Evolutionary conservation across 345 rosid genomes (phyloP), one percentile per base, ranked within the genome.

Genomic region (Eucalyptus sideroxylon): DNA sequence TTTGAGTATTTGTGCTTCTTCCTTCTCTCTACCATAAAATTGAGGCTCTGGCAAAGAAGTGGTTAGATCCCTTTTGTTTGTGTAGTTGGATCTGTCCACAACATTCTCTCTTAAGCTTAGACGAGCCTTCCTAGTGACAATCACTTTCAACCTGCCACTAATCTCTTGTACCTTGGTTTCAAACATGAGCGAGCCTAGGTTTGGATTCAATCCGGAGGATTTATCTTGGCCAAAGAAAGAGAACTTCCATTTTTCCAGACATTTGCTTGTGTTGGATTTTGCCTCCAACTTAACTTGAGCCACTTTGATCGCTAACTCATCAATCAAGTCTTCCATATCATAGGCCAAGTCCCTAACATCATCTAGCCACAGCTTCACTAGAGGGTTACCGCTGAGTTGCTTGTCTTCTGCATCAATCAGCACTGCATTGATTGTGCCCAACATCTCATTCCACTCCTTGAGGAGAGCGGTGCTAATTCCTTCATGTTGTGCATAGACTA

Each of bases 131-230:
- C 11, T 4, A 2, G 10, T 65, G 77, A 65, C 77, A 31, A 65
- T 65, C 37, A 4, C 77, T 65, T n/a, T 8, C 40, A 65, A 65
- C 77, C 40, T 65, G 0, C 37, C 11, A 65, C 9, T 65, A 8
- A 65, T 65, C 6, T 65, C 37, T 3, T n/a, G 77, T n/a, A n/a
- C 21, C 77, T 15, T 16, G 19, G 77, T 65, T 65, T 65, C 40
- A 65, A 0, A 65, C 37, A n/a, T 17, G 11, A 16, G 77, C 2
- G 2, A 65, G 0, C 11, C 5, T 0, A 0, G 21, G 77, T 65
- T 65, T n/a, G 40, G 77, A n/a, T n/a, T n/a, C 2, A 0, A 16
- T n/a, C 9, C 1, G 1, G 2, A n/a, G 11, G 77, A n/a, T 15
- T 65, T n/a, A n/a, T 15, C 6, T n/a, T 0, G 77, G 21, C 77